These are phyloP conservation scores for Lojkania enalia DNA, from an alignment of 2,329 filamentous ascomycete species.

Conservation along the genomic window DNA sequence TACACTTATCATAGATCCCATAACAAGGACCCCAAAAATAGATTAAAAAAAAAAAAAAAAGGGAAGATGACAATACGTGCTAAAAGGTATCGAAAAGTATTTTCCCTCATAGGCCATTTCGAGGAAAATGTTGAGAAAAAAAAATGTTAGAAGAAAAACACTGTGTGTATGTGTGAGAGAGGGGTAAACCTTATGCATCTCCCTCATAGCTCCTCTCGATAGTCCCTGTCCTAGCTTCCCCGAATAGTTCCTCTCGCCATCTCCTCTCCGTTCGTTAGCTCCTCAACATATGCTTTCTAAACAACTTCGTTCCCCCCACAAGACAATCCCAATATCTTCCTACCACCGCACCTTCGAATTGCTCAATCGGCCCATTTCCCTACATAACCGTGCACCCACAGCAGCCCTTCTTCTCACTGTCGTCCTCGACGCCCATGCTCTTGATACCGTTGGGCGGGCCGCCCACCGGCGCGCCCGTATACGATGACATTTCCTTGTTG, in stretches of 20 bases:
- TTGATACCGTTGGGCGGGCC: conserved; percentile 61
- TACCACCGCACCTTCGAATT: conserved; percentile 5
- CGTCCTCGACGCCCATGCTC: conserved; percentile 80
- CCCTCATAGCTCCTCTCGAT: too few species aligned
- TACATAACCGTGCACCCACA: conserved; percentile 90
- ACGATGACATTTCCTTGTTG: conserved; percentile 96
- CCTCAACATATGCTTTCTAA: conserved; percentile 15
- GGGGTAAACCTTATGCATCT: too few species aligned
- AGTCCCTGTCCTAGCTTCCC: too few species aligned
- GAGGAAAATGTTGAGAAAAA: too few species aligned
- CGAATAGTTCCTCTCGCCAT: too few species aligned
- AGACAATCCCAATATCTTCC: conserved; percentile 12
- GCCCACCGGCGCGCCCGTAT: conserved; percentile 67
- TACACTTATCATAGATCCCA: too few species aligned
- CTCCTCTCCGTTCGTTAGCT: too few species aligned
- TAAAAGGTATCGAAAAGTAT: conserved; percentile 41
- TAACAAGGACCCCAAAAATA: too few species aligned
- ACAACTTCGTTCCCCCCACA: conserved; percentile 19
- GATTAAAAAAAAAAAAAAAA: too few species aligned
- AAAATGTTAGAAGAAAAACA: too few species aligned
- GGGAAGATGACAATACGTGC: conserved; percentile 41
- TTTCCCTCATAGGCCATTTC: conserved; percentile 21
- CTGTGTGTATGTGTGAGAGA: too few species aligned
- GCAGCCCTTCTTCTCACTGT: conserved; percentile 70
- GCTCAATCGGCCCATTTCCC: conserved; percentile 6